These are phyloP conservation scores for Plasmodium adleri DNA, from an alignment of 169 alveolate species.

Conservation along the genomic window DNA sequence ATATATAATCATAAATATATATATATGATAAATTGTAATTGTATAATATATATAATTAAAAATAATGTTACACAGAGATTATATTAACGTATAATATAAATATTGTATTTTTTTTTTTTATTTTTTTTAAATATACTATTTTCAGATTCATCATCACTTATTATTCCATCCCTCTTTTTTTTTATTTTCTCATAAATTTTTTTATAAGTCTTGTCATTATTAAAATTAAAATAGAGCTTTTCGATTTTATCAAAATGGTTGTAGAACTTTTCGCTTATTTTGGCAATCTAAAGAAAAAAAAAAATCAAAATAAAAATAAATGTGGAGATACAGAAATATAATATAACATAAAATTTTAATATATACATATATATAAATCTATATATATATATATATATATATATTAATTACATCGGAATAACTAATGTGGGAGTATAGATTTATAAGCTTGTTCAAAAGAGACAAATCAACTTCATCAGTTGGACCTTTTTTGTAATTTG, in stretches of 20 bases:
- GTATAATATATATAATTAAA: too few species aligned
- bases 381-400: slow-evolving; percentile 1
- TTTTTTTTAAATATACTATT: slow-evolving; percentile 12
- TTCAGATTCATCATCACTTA: slow-evolving; percentile 21
- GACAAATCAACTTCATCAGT: neutral
- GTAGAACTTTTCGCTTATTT: slow-evolving; percentile 40
- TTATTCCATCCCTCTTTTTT: slow-evolving; percentile 31
- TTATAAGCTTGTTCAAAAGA: slow-evolving; percentile 40
- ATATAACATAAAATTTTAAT: neutral
- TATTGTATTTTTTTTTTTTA: neutral
- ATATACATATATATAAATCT: neutral
- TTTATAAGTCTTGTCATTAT: slow-evolving; percentile 65
- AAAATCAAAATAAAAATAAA: neutral
- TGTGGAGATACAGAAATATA: neutral
- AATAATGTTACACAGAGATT: too few species aligned
- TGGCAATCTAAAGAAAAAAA: slow-evolving; percentile 13
- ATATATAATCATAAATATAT: neutral
- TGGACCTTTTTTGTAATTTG: neutral
- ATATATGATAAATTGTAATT: neutral
- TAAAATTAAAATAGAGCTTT: slow-evolving; percentile 44
- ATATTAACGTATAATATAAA: too few species aligned
- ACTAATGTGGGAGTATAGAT: slow-evolving; percentile 42
- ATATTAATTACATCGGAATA: slow-evolving; percentile 31
- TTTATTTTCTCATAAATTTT: slow-evolving; percentile 63
- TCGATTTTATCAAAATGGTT: slow-evolving; percentile 57